Base-by-base conservation (phyloP, 495 filamentous ascomycete genomes). In the Lophium mytilinum region DNA sequence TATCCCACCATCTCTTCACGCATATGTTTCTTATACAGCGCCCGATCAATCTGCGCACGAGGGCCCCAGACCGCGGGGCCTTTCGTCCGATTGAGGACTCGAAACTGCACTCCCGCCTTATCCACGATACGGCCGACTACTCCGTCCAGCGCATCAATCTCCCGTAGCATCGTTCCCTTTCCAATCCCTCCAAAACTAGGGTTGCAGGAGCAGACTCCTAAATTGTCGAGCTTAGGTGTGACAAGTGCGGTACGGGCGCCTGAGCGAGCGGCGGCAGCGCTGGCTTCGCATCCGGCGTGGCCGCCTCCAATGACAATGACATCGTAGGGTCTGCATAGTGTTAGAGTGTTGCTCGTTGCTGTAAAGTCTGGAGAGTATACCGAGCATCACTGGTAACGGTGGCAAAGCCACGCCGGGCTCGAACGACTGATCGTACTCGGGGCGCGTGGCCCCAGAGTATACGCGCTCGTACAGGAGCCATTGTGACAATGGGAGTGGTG, bases 41-140 rank as follows among this genome's bases (percentile, higher is more conserved):
- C 81, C 54, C 93, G 82, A 72, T 98, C 93, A 69, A 98, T 98
- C 75, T 98, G 93, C 53, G 93, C 93, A 54, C 93, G 80, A 1
- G 90, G 93, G 14, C 91, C 93, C 93, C 93, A 98, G 53, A 98
- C 93, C 7, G 94, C 93, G 3, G 92, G 88, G 0, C 93, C 93
- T 64, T 97, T 97, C 41, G 80, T 88, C 24, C 82, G 71, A 69
- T 98, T 98, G 58, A 98, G 72, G 7, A 94, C 78, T 47, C 84
- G 82, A 70, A 98, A 98, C 71, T 96, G 91, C 15, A 95, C 77
- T 14, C 91, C 93, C 19, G 93, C 88, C 71, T 92, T 95, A 70
- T 98, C 93, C 40, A 95, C 87, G 30, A 96, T 88, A 9, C 89
- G 80, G 1, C 90, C 92, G 0, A 87, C 86, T 9, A 98, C 78